Conservation (phyloP, 345 rosid species). For the Firmiana major region DNA sequence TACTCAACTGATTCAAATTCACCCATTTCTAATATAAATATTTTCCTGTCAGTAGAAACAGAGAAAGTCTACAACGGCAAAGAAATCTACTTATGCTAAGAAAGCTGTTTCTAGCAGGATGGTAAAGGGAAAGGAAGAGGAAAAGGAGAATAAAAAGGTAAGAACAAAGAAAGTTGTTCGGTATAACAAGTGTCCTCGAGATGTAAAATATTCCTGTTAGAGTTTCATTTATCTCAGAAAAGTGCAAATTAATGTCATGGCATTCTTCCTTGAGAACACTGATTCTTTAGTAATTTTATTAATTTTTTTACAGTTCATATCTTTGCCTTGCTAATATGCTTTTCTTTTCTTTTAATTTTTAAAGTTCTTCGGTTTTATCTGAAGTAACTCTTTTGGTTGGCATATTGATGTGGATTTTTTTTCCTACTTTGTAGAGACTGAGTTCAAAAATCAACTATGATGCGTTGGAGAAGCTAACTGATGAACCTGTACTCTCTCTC, state of each 20-base stretch:
- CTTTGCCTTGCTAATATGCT: not conserved
- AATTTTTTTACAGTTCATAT: not conserved
- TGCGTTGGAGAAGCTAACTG: not conserved
- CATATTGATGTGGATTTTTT: not conserved
- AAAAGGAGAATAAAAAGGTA: conserved; percentile 4
- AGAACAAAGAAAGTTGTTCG: not conserved
- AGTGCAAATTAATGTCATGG: not conserved
- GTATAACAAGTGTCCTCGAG: not conserved
- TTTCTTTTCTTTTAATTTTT: not conserved
- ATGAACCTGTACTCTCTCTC: not conserved
- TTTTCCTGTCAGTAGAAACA: not conserved
- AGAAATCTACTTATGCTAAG: not conserved
- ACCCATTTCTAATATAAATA: not conserved
- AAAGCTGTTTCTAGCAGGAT: not conserved
- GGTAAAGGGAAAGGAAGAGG: not conserved
- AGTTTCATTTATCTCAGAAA: not conserved
- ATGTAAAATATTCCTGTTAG: not conserved
- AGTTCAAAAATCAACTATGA: conserved; percentile 19
- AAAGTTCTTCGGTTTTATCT: not conserved
- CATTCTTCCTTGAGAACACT: not conserved
- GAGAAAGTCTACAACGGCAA: not conserved
- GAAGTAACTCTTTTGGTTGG: not conserved
- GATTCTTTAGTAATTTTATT: not conserved
- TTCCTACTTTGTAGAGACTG: not conserved
- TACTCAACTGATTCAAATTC: not conserved